Evolutionary conservation across 495 filamentous ascomycete species (phyloP).

Genomic region (Clavariopsis aquatica): DNA sequence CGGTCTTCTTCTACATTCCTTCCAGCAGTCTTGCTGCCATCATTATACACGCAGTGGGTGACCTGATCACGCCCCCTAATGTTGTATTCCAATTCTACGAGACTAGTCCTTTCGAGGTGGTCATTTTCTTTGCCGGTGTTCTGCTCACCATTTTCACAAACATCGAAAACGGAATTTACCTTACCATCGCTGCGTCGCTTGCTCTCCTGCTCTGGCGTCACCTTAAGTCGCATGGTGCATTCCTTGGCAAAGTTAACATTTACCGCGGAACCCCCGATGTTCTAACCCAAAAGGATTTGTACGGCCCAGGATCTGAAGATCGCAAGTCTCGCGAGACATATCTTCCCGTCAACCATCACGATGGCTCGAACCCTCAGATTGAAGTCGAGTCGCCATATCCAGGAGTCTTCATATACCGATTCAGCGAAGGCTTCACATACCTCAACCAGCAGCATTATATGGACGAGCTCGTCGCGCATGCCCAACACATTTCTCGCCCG

Average conservation of each 20-base stretch:
- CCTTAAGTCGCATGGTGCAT: slow-evolving; percentile 78
- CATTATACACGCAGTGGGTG: slow-evolving; percentile 96
- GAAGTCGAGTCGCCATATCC: slow-evolving; percentile 78
- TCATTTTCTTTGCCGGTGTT: slow-evolving; percentile 94
- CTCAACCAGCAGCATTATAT: slow-evolving; percentile 90
- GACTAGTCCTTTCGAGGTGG: slow-evolving; percentile 81
- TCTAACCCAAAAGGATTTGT: slow-evolving; percentile 43
- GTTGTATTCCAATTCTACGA: slow-evolving; percentile 95
- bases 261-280: slow-evolving; percentile 81
- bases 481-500: slow-evolving; percentile 72
- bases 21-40: slow-evolving; percentile 78
- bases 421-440: slow-evolving; percentile 95
- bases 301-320: slow-evolving; percentile 5
- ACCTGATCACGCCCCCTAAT: slow-evolving; percentile 90
- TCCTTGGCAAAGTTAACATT: slow-evolving; percentile 84
- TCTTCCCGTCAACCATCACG: slow-evolving; percentile 81
- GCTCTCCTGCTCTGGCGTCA: slow-evolving; percentile 81
- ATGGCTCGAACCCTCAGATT: slow-evolving; percentile 88
- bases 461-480: slow-evolving; percentile 70
- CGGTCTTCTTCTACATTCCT: slow-evolving; percentile 94
- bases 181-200: slow-evolving; percentile 71
- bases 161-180: slow-evolving; percentile 93
- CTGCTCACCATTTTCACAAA: slow-evolving; percentile 82
- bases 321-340: slow-evolving; percentile 67
- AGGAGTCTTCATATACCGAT: slow-evolving; percentile 95